Base-by-base conservation (phyloP, 352 stramenopile genomes). In the Pythium apleroticum region DNA sequence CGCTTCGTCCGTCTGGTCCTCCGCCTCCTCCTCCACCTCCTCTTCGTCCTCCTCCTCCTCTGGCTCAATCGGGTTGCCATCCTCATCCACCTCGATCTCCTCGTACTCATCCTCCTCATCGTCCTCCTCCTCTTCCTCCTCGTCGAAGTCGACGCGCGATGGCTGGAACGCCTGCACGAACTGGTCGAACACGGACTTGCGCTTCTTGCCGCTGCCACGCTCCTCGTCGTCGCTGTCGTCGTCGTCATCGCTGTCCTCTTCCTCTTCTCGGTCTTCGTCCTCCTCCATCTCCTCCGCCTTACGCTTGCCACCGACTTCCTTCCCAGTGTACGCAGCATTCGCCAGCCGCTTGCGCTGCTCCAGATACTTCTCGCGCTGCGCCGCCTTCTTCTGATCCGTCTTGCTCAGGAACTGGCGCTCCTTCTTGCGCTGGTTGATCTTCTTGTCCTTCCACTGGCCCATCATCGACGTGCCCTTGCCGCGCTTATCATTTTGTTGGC, bases 91-190 rank as follows among this genome's bases (percentile, higher is more conserved):
- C 27, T 76, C 66, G 49, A 78, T 69, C 68, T 82, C 59, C 67
- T 87, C 67, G 25, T 80, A 76, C 41, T 81, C 54, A 3, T 77
- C 52, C 15, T 86, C 73, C 3, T 78, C 68, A 6, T 78, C 52
- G 5, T 80, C 78, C 6, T 86, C 72, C 5, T 81, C 69, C 9
- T 76, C 75, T 39, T 76, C 63, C 9, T 69, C 56, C 6, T 74
- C 68, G 19, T 55, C 22, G 25, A 63, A 15, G 28, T 11, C 55
- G 0, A 30, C 10, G 54, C 68, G 46, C 19, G 71, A 54, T 1
- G 67, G 70, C 30, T 86, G 81, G 54, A 91, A 91, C 25, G 77
- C 78, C 45, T 77, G 78, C 33, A 93, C 80, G 71, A 93, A 93
- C 68, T 86, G 66, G 27, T 84, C 72, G 75, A 93, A 93, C n/a